Evolutionary conservation across 2,329 filamentous ascomycete species (phyloP).

Genomic region (Sporothrix euskadiensis): DNA sequence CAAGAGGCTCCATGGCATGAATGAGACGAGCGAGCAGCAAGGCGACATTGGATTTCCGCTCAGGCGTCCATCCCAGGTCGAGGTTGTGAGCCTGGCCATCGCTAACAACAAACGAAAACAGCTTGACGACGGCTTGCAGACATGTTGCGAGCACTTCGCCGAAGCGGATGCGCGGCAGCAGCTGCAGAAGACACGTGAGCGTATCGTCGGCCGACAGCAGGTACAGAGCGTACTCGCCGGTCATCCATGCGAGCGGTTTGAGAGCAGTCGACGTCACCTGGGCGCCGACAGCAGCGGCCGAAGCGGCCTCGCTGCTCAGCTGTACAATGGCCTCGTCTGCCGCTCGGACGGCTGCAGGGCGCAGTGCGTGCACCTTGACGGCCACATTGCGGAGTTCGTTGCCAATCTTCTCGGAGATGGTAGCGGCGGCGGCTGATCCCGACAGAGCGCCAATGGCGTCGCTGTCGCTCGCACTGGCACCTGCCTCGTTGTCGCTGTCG

Average conservation of each 20-base stretch:
- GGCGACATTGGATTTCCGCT: constrained; percentile 71
- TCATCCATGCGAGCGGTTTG: constrained; percentile 76
- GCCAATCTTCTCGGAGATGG: constrained; percentile 72
- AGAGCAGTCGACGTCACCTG: constrained; percentile 65
- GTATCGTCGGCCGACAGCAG: constrained; percentile 70
- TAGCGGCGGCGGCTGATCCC: constrained; percentile 40
- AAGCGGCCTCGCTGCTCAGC: constrained; percentile 52
- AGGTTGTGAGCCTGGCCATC: constrained; percentile 52
- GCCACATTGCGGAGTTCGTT: constrained; percentile 85
- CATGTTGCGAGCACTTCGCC: constrained; percentile 73
- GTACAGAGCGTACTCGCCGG: constrained; percentile 81
- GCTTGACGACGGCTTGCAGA: constrained; percentile 81
- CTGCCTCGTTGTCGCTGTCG: constrained; percentile 40
- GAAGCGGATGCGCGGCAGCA: constrained; percentile 57
- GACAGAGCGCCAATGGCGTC: constrained; percentile 36
- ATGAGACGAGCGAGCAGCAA: constrained; percentile 80
- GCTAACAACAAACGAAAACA: constrained; percentile 72
- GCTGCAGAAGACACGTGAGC: constrained; percentile 71
- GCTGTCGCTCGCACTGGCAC: constrained; percentile 34
- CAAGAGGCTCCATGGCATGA: constrained; percentile 76
- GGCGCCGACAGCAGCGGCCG: constrained; percentile 46
- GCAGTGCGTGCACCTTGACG: constrained; percentile 84
- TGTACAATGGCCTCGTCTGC: constrained; percentile 73
- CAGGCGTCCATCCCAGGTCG: constrained; percentile 63
- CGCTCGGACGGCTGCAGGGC: constrained; percentile 76